Conservation (phyloP, 352 stramenopile species). For the Phytophthora hybrid region DNA sequence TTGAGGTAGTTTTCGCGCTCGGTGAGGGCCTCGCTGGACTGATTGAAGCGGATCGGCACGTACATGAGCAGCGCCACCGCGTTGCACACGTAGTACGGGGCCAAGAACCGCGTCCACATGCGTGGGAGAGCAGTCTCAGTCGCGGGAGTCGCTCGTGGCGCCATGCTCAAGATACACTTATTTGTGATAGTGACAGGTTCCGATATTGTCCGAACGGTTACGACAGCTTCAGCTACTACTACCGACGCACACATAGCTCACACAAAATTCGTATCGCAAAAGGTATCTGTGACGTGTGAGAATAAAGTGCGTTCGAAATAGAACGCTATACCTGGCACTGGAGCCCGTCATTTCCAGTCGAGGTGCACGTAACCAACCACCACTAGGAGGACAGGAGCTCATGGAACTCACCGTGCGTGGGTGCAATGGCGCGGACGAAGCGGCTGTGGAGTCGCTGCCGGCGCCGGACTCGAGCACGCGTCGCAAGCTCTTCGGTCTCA, state of each 20-base stretch:
- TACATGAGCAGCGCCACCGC: constrained; percentile 65
- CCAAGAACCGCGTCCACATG: constrained; percentile 62
- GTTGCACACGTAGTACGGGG: constrained; percentile 82
- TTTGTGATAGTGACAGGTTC: not conserved
- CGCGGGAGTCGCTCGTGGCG: not conserved
- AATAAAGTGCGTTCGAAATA: constrained; percentile 5
- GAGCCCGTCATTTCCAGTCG: not conserved
- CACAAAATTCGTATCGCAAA: not conserved
- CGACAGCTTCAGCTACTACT: not conserved
- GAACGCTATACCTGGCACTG: constrained; percentile 10
- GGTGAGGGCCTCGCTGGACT: constrained; percentile 49
- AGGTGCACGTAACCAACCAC: not conserved
- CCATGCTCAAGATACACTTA: constrained; percentile 13
- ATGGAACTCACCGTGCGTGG: constrained; percentile 55
- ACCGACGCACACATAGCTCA: not conserved
- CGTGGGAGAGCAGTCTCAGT: constrained; percentile 4
- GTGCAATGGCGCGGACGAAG: constrained; percentile 53
- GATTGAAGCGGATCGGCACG: constrained; percentile 51
- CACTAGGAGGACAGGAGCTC: not conserved
- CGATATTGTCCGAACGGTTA: constrained; percentile 1
- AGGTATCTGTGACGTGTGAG: constrained; percentile 14
- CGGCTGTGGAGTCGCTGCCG: constrained; percentile 51
- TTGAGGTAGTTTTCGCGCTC: constrained; percentile 73
- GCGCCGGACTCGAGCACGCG: constrained; percentile 50
- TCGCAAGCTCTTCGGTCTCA: constrained; percentile 68